Conservation (phyloP, 371 early-diverging fungal genomes). For the Modicella reniformis region DNA sequence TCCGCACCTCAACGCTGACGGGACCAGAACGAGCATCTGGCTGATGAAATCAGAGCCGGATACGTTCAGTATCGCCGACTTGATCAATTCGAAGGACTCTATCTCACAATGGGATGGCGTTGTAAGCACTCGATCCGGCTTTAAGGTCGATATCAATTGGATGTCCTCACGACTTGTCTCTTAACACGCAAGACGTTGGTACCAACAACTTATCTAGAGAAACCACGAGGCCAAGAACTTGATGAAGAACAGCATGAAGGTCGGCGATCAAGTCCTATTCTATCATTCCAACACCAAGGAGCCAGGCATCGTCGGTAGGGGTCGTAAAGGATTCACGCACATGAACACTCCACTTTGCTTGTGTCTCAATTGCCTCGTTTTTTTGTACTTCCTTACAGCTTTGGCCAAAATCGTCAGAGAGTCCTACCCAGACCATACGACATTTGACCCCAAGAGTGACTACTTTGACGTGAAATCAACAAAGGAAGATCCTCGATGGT, state of each 20-base stretch:
- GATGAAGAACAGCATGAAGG: slow-evolving; percentile 71
- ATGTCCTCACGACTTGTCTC: no score
- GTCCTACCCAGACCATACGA: slow-evolving; percentile 72
- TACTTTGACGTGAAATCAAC: slow-evolving; percentile 73
- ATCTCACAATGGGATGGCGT: slow-evolving; percentile 79
- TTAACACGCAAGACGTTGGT: not conserved
- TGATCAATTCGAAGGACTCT: slow-evolving; percentile 58
- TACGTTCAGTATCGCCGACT: slow-evolving; percentile 71
- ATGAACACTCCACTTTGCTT: not conserved
- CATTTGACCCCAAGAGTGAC: slow-evolving; percentile 69
- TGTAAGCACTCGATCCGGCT: slow-evolving; percentile 34
- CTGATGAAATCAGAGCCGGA: slow-evolving; percentile 84
- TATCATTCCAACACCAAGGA: slow-evolving; percentile 80
- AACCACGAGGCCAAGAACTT: slow-evolving; percentile 79
- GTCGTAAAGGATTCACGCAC: no score
- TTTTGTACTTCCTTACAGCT: no score
- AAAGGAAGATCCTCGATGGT: slow-evolving; percentile 72
- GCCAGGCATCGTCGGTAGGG: slow-evolving; percentile 75
- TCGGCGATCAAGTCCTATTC: slow-evolving; percentile 70
- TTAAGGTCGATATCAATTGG: no score
- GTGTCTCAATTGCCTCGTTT: not conserved
- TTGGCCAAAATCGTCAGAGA: slow-evolving; percentile 60
- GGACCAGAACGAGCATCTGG: slow-evolving; percentile 56
- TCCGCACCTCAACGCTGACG: slow-evolving; percentile 7
- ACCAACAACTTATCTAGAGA: slow-evolving; percentile 37